Base-by-base conservation (phyloP, 306 rosid species). In the Spatholobus suberectus region DNA sequence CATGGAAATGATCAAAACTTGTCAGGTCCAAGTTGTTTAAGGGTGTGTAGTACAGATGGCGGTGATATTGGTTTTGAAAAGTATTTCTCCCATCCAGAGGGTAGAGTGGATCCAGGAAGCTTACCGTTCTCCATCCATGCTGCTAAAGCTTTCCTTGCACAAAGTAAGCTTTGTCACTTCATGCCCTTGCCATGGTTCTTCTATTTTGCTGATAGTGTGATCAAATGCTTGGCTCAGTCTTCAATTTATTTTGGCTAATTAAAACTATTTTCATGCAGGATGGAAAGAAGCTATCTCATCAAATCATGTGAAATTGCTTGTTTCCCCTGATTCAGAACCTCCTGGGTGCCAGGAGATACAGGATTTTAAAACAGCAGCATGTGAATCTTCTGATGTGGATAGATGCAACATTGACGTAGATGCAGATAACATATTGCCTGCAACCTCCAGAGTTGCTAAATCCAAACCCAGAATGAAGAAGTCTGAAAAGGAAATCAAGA, bases 261-360 rank as follows among this genome's bases (percentile, higher is more conserved):
- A 8, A 58, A 84, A 32, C 59, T 70, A 51, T 55, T 66, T 46
- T 78, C 70, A 54, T 79, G 88, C 92, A 95, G 98, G 97, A 71
- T 93, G 97, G 98, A 87, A 89, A 81, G 94, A 90, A 78, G 93
- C 94, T 61, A 54, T 90, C 10, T 68, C 88, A 10, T 91, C 88
- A 63, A 76, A 89, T 14, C 95, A 95, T 81, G 89, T 88, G 71
- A 47, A 37, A 78, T 84, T 93, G 87, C 83, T 85, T 87, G 58
- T 88, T 78, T 81, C 85, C 68, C 69, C 77, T 0, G 90, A 81
- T 55, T 75, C 80, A 3, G 87, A 87, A 74, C 80, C 88, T 77
- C 43, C 83, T 4, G 85, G 79, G 43, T 77, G 77, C 43, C 76
- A 21, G 4, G 86, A 86, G 70, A 54, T 46, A n/a, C 81, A 77